Conservation (phyloP, 2,329 filamentous ascomycete species). For the Xylariaceae sp. region DNA sequence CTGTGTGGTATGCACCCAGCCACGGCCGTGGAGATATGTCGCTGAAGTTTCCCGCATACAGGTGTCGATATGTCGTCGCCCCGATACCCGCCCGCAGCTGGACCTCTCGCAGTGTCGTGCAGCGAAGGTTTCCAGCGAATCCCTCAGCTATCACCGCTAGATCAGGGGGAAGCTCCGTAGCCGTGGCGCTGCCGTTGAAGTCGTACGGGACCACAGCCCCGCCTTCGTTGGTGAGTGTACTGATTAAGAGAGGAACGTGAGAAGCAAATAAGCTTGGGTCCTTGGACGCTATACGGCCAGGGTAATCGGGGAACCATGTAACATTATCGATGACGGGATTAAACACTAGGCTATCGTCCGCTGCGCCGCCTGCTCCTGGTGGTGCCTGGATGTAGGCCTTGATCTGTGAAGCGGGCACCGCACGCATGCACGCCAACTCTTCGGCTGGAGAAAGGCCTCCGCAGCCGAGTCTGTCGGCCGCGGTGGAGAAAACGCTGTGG, state of each 20-base stretch:
- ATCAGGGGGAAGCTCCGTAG: conserved; percentile 4
- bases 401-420: conserved; percentile 2
- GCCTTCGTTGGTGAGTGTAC: conserved; percentile 10
- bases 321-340: conserved; percentile 13
- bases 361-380: background rate
- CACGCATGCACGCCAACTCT: conserved; percentile 9
- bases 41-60: conserved; percentile 16
- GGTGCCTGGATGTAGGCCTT: conserved; percentile 6
- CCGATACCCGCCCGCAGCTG: background rate
- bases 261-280: conserved; percentile 6
- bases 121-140: background rate
- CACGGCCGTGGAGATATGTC: conserved; percentile 13
- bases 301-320: conserved; percentile 9
- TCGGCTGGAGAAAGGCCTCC: background rate
- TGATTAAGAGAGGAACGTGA: conserved; percentile 5
- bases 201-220: conserved; percentile 9
- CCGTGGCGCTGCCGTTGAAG: conserved; percentile 12
- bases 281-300: conserved; percentile 2
- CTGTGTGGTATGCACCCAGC: conserved; percentile 18
- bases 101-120: conserved; percentile 5
- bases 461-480: conserved; percentile 4
- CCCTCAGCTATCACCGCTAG: background rate
- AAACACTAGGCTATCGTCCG: conserved; percentile 1
- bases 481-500: conserved; percentile 3
- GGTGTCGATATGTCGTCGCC: conserved; percentile 9